A percentile compares a stretch with the other conserved stretches of the same genome.
These are phyloP conservation scores for Phaeolepiota aurea DNA, from an alignment of 768 basidiomycete species.

Conservation along the genomic window DNA sequence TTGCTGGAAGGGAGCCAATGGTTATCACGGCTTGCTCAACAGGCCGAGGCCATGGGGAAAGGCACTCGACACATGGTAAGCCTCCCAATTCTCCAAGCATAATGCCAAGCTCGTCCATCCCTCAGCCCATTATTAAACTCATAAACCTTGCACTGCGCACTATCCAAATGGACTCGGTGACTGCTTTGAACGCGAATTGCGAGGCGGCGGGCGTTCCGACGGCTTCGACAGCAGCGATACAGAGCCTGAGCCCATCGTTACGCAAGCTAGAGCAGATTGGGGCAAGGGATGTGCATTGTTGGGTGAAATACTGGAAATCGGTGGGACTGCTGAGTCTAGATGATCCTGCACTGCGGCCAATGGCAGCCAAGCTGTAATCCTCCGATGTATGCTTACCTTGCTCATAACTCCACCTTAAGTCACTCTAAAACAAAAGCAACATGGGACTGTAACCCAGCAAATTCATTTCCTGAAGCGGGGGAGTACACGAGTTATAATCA, in stretches of 20 bases:
- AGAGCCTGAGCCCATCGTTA: constrained; percentile 24
- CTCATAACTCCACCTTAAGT: neutral
- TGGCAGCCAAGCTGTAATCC: neutral
- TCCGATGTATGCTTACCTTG: neutral
- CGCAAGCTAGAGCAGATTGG: constrained; percentile 15
- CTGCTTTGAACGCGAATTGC: neutral
- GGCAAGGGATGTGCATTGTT: constrained; percentile 16
- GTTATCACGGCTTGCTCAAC: constrained; percentile 1
- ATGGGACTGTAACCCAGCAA: neutral
- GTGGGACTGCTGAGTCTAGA: constrained; percentile 7
- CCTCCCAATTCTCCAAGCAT: constrained; percentile 7
- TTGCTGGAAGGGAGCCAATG: constrained; percentile 11
- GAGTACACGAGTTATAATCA: neutral
- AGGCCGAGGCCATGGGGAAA: constrained; percentile 7
- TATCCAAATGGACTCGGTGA: neutral
- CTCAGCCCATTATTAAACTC: constrained; percentile 26
- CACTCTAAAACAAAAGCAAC: neutral
- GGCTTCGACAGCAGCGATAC: constrained; percentile 19
- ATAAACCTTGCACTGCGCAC: constrained; percentile 21
- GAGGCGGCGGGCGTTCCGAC: constrained; percentile 16
- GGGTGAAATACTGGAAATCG: constrained; percentile 30
- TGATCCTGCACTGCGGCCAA: neutral
- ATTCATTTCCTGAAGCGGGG: neutral
- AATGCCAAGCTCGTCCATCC: neutral
- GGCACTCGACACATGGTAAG: constrained; percentile 6